Conservation (phyloP, 179 eudicot species). For the Vitellaria paradoxa region DNA sequence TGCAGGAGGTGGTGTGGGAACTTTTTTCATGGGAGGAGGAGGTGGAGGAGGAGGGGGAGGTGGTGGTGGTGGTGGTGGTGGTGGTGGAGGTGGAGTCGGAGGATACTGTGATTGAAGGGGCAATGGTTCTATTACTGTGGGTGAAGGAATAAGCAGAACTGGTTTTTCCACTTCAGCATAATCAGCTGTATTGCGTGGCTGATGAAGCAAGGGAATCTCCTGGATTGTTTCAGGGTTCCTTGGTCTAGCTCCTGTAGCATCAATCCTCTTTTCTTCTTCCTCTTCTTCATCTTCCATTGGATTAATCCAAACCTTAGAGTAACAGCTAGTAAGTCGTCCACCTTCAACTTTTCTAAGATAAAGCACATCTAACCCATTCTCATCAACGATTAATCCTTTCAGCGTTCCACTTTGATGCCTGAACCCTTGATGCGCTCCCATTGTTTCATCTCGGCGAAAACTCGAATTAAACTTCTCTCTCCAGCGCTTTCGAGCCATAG, state of each 20-base stretch:
- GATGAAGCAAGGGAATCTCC: slow-evolving; percentile 26
- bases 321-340: slow-evolving; percentile 27
- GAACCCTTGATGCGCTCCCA: slow-evolving; percentile 30
- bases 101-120: neutral
- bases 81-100: neutral
- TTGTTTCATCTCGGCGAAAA: slow-evolving; percentile 32
- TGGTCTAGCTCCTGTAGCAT: slow-evolving; percentile 19
- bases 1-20: slow-evolving; percentile 41
- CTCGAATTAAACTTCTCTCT: slow-evolving; percentile 21
- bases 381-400: slow-evolving; percentile 65
- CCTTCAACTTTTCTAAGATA: slow-evolving; percentile 56
- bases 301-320: slow-evolving; percentile 42
- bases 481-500: slow-evolving; percentile 21
- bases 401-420: slow-evolving; percentile 44
- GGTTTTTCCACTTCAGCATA: neutral
- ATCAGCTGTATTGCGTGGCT: neutral
- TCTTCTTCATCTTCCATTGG: slow-evolving; percentile 33
- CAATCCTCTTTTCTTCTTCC: slow-evolving; percentile 23
- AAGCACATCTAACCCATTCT: slow-evolving; percentile 68
- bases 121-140: neutral
- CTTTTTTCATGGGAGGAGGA: slow-evolving; percentile 20
- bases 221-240: slow-evolving; percentile 16
- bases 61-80: slow-evolving; percentile 12
- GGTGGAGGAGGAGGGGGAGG: slow-evolving; percentile 47
- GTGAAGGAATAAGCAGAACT: neutral